A percentile compares a stretch with the other conserved stretches of the same genome.
phyloP scores from a whole-genome alignment of 2,329 filamentous ascomycete genomes.

The Aspergillus clavatus region DNA sequence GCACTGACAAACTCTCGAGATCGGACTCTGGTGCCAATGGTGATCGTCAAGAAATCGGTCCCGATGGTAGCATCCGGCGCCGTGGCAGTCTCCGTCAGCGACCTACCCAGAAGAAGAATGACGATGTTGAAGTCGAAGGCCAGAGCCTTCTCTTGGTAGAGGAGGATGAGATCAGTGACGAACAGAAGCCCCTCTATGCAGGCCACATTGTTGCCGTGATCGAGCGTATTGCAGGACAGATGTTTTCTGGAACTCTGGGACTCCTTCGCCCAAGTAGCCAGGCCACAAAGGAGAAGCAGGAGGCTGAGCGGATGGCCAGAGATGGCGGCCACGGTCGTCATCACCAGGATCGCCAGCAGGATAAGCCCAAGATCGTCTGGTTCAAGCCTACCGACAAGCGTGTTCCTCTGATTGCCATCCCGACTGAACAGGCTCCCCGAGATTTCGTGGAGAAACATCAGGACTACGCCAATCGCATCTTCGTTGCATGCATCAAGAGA shows the following conservation, averaged over 20 bases:
- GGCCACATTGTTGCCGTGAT: conserved; percentile 96
- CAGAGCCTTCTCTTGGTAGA: conserved; percentile 95
- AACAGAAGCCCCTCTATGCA: conserved; percentile 94
- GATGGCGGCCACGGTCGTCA: conserved; percentile 70
- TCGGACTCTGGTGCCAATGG: conserved; percentile 57
- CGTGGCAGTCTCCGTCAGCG: conserved; percentile 93
- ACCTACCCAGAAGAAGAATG: conserved; percentile 99
- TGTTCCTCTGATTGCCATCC: conserved; percentile 94
- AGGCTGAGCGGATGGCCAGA: conserved; percentile 87
- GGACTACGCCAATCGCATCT: conserved; percentile 95
- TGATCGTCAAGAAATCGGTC: conserved; percentile 56
- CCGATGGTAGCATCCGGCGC: conserved; percentile 81
- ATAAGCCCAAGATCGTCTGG: conserved; percentile 99
- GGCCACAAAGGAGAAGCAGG: conserved; percentile 98
- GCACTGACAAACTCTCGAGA: conserved; percentile 57
- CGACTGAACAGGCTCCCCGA: conserved; percentile 92
- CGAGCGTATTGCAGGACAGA: conserved; percentile 93
- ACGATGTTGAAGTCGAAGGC: conserved; percentile 97
- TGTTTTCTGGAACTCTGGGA: conserved; percentile 96
- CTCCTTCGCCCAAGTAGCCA: conserved; percentile 93
- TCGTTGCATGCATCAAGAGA: conserved; percentile 97
- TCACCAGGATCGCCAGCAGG: conserved; percentile 78
- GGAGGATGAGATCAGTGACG: conserved; percentile 97
- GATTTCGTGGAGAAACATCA: conserved; percentile 99
- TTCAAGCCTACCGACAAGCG: conserved; percentile 99